These are phyloP conservation scores for Leccinum broughii DNA, from an alignment of 768 basidiomycete genomes.

Conservation along the genomic window DNA sequence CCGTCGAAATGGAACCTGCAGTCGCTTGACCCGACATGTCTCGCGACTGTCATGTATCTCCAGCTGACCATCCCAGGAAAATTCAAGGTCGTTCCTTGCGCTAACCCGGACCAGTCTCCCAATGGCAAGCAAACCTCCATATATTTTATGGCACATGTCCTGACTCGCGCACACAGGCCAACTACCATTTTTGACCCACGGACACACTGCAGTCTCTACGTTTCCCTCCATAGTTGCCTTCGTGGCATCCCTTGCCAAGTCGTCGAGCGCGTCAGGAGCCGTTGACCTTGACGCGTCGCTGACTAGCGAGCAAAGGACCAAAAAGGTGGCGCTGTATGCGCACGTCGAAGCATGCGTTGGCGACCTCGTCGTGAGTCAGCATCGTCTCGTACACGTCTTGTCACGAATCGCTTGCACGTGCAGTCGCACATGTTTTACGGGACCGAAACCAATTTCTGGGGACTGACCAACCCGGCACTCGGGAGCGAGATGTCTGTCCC, in stretches of 20 bases:
- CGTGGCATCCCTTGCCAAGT: slow-evolving; percentile 49
- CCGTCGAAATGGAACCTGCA: slow-evolving; percentile 63
- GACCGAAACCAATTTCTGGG: slow-evolving; percentile 59
- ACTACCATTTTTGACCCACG: slow-evolving; percentile 70
- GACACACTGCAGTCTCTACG: slow-evolving; percentile 47
- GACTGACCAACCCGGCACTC: slow-evolving; percentile 54
- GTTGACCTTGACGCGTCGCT: slow-evolving; percentile 52
- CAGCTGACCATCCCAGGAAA: slow-evolving; percentile 69
- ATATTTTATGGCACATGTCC: not conserved
- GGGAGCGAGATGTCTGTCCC: slow-evolving; percentile 61
- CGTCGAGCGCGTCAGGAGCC: slow-evolving; percentile 29
- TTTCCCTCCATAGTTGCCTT: slow-evolving; percentile 67
- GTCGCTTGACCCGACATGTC: slow-evolving; percentile 66
- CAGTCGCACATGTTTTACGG: slow-evolving; percentile 70
- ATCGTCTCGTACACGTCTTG: not conserved
- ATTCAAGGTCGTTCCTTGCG: slow-evolving; percentile 60
- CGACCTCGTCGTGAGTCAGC: slow-evolving; percentile 62
- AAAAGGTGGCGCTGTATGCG: slow-evolving; percentile 60
- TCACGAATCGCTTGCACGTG: slow-evolving; percentile 8
- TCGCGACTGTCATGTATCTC: slow-evolving; percentile 66
- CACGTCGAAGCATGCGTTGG: slow-evolving; percentile 69
- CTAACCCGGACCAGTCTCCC: slow-evolving; percentile 71
- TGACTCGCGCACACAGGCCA: slow-evolving; percentile 49
- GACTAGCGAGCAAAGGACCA: slow-evolving; percentile 46
- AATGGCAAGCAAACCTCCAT: slow-evolving; percentile 50